Evolutionary conservation across 2,329 filamentous ascomycete genomes (phyloP).

Genomic region (Penicillium decumbens): DNA sequence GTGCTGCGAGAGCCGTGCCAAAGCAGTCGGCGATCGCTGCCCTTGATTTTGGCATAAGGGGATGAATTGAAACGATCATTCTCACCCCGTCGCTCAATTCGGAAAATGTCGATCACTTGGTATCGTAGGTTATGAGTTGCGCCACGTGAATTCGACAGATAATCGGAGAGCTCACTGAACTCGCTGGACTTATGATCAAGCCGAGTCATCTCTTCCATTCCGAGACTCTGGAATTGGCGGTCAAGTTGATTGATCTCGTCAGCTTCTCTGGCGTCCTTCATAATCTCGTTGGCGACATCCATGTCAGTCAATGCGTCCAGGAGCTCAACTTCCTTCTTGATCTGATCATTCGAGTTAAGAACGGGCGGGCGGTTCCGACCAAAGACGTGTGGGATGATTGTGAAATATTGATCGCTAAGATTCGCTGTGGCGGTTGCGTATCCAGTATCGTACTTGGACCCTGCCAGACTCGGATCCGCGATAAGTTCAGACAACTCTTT

Average conservation of each 20-base stretch:
- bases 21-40: conserved; percentile 68
- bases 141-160: conserved; percentile 64
- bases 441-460: conserved; percentile 40
- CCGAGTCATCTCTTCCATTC: conserved; percentile 70
- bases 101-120: conserved; percentile 68
- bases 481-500: conserved; percentile 69
- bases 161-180: conserved; percentile 60
- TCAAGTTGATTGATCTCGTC: conserved; percentile 62
- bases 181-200: conserved; percentile 58
- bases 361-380: conserved; percentile 68
- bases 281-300: conserved; percentile 73
- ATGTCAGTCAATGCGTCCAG: conserved; percentile 79
- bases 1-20: conserved; percentile 84
- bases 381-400: conserved; percentile 75
- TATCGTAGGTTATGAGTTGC: conserved; percentile 56
- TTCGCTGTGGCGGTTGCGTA: conserved; percentile 50
- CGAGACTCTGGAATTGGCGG: conserved; percentile 65
- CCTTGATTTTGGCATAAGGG: conserved; percentile 47
- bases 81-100: conserved; percentile 72
- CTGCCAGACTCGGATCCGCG: conserved; percentile 49
- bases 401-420: conserved; percentile 75
- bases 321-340: conserved; percentile 74
- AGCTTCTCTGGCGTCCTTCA: conserved; percentile 60
- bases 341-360: conserved; percentile 51
- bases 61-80: conserved; percentile 61